Evolutionary conservation across 2,329 filamentous ascomycete genomes (phyloP).

Genomic region (Aspergillus eucalypticola): DNA sequence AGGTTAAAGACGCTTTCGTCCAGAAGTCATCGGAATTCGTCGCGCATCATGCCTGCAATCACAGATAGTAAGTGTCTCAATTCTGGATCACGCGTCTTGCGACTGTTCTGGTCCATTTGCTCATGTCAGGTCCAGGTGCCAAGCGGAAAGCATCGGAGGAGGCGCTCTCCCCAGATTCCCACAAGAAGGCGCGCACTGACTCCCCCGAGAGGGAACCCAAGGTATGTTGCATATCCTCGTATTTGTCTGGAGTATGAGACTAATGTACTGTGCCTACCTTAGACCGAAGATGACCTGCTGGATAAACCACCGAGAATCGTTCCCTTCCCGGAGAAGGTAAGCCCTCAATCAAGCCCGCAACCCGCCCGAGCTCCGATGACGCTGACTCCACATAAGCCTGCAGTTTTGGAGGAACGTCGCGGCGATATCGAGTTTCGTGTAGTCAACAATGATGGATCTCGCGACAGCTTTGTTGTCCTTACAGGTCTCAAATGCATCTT

Average conservation of each 20-base stretch:
- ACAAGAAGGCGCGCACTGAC: slow-evolving; percentile 53
- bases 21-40: not conserved
- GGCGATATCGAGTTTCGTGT: slow-evolving; percentile 96
- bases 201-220: slow-evolving; percentile 42
- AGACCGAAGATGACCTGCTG: slow-evolving; percentile 39
- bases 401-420: slow-evolving; percentile 88
- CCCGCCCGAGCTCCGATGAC: slow-evolving; percentile 1
- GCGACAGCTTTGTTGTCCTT: slow-evolving; percentile 88
- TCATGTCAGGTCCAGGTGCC: slow-evolving; percentile 27
- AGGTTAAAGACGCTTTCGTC: slow-evolving; percentile 5
- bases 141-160: slow-evolving; percentile 56
- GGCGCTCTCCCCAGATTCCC: slow-evolving; percentile 44
- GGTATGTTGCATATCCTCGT: slow-evolving; percentile 22
- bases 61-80: slow-evolving; percentile 35
- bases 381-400: slow-evolving; percentile 59
- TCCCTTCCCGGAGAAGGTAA: slow-evolving; percentile 84
- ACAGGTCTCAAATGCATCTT: slow-evolving; percentile 97
- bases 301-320: slow-evolving; percentile 64
- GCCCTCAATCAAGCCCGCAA: slow-evolving; percentile 16
- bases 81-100: not conserved
- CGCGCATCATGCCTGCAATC: slow-evolving; percentile 27
- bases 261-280: slow-evolving; percentile 13
- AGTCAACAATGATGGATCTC: slow-evolving; percentile 90
- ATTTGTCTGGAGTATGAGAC: not conserved
- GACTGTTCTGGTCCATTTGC: slow-evolving; percentile 3